Conservation (phyloP, 164 flowering plant species). For the Hamamelis virginiana region DNA sequence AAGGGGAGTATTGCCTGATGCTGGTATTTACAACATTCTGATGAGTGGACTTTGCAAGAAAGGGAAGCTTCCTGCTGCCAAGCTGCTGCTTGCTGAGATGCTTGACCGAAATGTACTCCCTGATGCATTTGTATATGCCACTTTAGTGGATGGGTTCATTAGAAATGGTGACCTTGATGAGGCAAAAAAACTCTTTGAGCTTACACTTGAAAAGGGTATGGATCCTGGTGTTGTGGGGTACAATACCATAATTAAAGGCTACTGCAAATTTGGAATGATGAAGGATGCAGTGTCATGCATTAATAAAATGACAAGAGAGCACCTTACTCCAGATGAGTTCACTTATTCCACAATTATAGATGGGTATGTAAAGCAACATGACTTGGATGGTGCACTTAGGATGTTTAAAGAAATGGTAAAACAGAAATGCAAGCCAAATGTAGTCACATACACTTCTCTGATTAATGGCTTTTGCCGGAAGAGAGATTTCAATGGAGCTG, state of each 20-base stretch:
- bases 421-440: slow-evolving; percentile 60
- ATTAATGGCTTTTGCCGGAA: slow-evolving; percentile 69
- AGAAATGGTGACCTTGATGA: slow-evolving; percentile 57
- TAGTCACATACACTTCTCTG: slow-evolving; percentile 71
- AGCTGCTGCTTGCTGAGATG: slow-evolving; percentile 64
- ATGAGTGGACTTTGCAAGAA: slow-evolving; percentile 77
- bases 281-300: slow-evolving; percentile 56
- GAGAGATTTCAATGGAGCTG: slow-evolving; percentile 49
- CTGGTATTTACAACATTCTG: slow-evolving; percentile 65
- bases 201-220: slow-evolving; percentile 38
- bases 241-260: slow-evolving; percentile 85
- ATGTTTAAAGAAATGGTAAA: slow-evolving; percentile 50
- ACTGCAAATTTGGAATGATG: slow-evolving; percentile 73
- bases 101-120: slow-evolving; percentile 52
- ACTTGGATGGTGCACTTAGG: slow-evolving; percentile 49
- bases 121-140: slow-evolving; percentile 63
- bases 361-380: slow-evolving; percentile 69
- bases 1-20: slow-evolving; percentile 63
- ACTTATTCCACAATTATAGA: slow-evolving; percentile 76
- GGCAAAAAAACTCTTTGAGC: slow-evolving; percentile 56
- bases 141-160: slow-evolving; percentile 67
- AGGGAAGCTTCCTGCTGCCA: slow-evolving; percentile 51
- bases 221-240: slow-evolving; percentile 58
- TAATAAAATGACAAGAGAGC: slow-evolving; percentile 38
- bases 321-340: slow-evolving; percentile 57